Percentiles rank a stretch among this genome's conserved stretches.
Evolutionary conservation across 495 filamentous ascomycete genomes (phyloP).

Genomic region (Choiromyces venosus): DNA sequence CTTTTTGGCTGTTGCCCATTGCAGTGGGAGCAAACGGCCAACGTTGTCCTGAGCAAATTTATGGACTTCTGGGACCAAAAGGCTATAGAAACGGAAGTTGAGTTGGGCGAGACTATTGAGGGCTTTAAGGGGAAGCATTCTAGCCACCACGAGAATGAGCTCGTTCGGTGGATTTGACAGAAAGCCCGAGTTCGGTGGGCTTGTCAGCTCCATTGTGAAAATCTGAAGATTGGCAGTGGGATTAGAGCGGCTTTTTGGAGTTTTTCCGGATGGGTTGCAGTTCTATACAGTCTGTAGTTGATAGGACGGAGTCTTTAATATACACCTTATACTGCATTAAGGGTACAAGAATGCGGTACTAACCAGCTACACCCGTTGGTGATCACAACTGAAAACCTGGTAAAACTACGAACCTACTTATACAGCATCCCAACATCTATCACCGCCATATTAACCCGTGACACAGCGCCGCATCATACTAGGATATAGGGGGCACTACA

Average conservation of each 20-base stretch:
- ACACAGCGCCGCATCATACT: neutral
- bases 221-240: neutral
- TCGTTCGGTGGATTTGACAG: slow-evolving; percentile 35
- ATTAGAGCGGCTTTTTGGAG: too few relatives aligned
- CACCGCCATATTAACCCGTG: neutral
- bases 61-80: slow-evolving; percentile 25
- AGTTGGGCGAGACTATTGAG: slow-evolving; percentile 18
- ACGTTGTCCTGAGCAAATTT: too few relatives aligned
- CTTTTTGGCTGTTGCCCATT: neutral
- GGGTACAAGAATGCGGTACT: too few relatives aligned
- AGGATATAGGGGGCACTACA: neutral
- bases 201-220: neutral
- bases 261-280: neutral
- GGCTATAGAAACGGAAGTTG: slow-evolving; percentile 20
- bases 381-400: too few relatives aligned
- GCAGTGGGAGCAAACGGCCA: too few relatives aligned
- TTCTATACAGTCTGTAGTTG: neutral
- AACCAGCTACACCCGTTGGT: too few relatives aligned
- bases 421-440: too few relatives aligned
- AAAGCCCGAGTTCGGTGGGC: slow-evolving; percentile 24
- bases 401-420: too few relatives aligned
- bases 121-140: slow-evolving; percentile 19
- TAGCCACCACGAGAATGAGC: slow-evolving; percentile 27
- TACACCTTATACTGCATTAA: neutral
- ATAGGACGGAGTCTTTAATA: neutral